Base-by-base conservation (phyloP, 352 stramenopile species). In the Stramenopiles sp. region DNA sequence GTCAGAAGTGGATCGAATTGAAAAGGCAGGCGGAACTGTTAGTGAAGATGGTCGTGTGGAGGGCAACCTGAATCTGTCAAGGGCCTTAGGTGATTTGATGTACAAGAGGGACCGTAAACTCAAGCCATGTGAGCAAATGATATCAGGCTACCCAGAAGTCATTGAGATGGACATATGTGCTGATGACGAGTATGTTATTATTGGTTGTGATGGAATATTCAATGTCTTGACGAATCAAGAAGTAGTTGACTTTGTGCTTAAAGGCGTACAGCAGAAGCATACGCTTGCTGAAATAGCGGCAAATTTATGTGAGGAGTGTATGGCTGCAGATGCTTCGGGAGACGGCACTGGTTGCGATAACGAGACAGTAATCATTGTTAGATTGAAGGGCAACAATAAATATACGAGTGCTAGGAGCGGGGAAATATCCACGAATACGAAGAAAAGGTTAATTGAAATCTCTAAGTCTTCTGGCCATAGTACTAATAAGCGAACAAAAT, bases 151-250 rank as follows among this genome's bases (percentile, higher is more conserved):
- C 4, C 90, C 91, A 0, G 91, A 96, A 80, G 93, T 92, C 82
- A 89, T 93, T 83, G 84, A 94, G 82, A 92, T 93, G 30, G 89
- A 94, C 55, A 93, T 95, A 81, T 93, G 89, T 0, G 89, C 88
- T 0, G 90, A 95, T 81, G 92, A 95, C 67, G 89, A 95, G 80
- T 97, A 96, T 81, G 85, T 97, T 27, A 88, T 97, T 78, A 86
- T 97, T 0, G 92, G 92, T 0, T 97, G 92, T 83, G 92, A 97
- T 83, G 92, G 92, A 0, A 86, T 97, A 30, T 97, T 92, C 91
- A 92, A 97, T 83, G 94, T 91, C 8, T 93, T 97, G 82, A 95
- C 87, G 75, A 96, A 91, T 85, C 92, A 96, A 83, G 91, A 96
- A 75, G 92, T 94, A 0, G 90, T 95, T 1, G 89, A 90, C 76